Conservation (phyloP, 441 rosid genomes). For the Gossypium davidsonii region DNA sequence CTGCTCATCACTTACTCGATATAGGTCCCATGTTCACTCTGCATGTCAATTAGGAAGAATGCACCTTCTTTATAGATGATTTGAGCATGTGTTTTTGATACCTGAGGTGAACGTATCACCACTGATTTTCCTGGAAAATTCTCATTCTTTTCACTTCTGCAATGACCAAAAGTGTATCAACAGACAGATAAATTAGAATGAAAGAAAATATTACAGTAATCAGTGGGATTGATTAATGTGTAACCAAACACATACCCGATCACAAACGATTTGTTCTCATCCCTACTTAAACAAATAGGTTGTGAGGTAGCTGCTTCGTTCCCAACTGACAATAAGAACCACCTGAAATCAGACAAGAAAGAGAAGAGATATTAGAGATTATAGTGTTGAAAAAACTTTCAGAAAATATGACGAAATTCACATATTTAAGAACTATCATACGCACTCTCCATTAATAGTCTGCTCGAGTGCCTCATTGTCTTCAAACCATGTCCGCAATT, state of each 20-base stretch:
- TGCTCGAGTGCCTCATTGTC: slow-evolving; percentile 83
- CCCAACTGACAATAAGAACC: slow-evolving; percentile 65
- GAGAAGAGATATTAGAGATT: background rate
- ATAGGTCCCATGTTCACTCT: slow-evolving; percentile 70
- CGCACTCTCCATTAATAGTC: slow-evolving; percentile 69
- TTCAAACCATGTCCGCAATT: slow-evolving; percentile 64
- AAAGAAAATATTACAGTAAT: background rate
- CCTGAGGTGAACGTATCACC: slow-evolving; percentile 58
- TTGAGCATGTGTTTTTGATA: slow-evolving; percentile 66
- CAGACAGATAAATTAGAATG: background rate
- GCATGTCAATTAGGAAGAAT: slow-evolving; percentile 62
- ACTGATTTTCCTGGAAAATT: slow-evolving; percentile 50
- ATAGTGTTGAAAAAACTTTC: background rate
- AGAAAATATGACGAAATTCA: background rate
- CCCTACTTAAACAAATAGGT: slow-evolving; percentile 47
- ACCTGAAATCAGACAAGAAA: slow-evolving; percentile 33
- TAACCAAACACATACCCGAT: slow-evolving; percentile 52
- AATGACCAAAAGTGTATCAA: slow-evolving; percentile 12
- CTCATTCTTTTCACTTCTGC: slow-evolving; percentile 52
- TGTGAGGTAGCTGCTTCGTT: slow-evolving; percentile 32
- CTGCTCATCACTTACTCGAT: slow-evolving; percentile 49
- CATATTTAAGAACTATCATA: slow-evolving; percentile 9
- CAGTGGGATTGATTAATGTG: background rate
- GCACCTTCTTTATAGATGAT: slow-evolving; percentile 68
- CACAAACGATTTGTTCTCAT: slow-evolving; percentile 50